phyloP scores from a whole-genome alignment of 495 filamentous ascomycete genomes.

The Jackrogersella multiformis region DNA sequence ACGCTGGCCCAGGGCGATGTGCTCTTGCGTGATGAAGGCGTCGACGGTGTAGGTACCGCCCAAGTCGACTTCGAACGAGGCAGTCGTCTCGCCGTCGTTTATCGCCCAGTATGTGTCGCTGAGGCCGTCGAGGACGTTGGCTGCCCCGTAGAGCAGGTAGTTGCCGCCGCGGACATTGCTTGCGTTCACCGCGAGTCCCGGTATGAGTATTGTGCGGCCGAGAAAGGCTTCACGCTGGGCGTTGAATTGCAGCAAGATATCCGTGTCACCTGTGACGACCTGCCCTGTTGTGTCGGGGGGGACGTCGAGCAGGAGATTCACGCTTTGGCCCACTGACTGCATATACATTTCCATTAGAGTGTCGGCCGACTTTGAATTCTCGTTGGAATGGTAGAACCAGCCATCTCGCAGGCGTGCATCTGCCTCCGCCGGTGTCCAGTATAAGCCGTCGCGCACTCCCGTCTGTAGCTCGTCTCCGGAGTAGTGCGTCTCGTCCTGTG shows the following conservation, averaged over 20 bases:
- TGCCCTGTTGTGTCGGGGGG: conserved; percentile 43
- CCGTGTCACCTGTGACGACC: conserved; percentile 31
- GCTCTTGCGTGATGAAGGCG: conserved; percentile 41
- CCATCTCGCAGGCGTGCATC: conserved; percentile 42
- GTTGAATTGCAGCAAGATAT: conserved; percentile 34
- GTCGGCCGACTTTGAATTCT: conserved; percentile 39
- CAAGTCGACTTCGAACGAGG: conserved; percentile 37
- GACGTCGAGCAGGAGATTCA: conserved; percentile 43
- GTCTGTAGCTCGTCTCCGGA: conserved; percentile 33
- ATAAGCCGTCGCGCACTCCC: conserved; percentile 39
- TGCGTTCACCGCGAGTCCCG: conserved; percentile 25
- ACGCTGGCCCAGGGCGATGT: conserved; percentile 43
- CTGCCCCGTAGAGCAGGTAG: conserved; percentile 29
- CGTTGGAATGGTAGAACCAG: conserved; percentile 44
- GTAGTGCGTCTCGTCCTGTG: conserved; percentile 40
- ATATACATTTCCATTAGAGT: conserved; percentile 42
- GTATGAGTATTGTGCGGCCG: conserved; percentile 22
- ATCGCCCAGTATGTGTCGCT: conserved; percentile 39
- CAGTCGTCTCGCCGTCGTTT: conserved; percentile 29
- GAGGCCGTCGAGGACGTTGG: conserved; percentile 36
- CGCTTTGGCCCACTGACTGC: conserved; percentile 41
- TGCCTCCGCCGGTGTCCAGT: conserved; percentile 43
- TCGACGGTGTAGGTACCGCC: conserved; percentile 25
- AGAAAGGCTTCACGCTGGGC: conserved; percentile 37
- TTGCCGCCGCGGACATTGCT: conserved; percentile 39